Conservation (phyloP, 2,329 filamentous ascomycete genomes). For the Pyrenophora graminea region DNA sequence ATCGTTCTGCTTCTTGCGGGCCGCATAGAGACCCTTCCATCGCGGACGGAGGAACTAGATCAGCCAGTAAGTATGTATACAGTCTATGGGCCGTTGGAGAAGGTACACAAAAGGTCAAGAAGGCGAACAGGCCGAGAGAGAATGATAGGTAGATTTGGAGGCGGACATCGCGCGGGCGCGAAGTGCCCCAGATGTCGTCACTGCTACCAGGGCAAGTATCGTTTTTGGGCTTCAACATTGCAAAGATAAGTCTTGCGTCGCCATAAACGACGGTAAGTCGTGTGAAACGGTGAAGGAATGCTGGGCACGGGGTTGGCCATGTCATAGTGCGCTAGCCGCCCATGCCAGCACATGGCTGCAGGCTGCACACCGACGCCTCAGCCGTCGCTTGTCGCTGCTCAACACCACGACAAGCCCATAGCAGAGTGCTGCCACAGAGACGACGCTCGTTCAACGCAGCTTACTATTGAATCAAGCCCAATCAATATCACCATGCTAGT, state of each 20-base stretch:
- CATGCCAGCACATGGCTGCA: neutral
- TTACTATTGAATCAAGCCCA: too few species aligned
- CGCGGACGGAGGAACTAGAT: slow-evolving; percentile 77
- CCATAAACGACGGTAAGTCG: slow-evolving; percentile 18
- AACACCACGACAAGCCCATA: too few species aligned
- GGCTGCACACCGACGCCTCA: too few species aligned
- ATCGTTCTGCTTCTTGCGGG: slow-evolving; percentile 76
- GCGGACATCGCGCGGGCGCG: slow-evolving; percentile 51
- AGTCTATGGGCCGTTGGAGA: slow-evolving; percentile 14
- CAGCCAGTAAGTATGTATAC: slow-evolving; percentile 28
- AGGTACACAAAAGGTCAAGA: slow-evolving; percentile 75
- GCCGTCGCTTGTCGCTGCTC: too few species aligned
- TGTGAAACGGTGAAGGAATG: slow-evolving; percentile 8
- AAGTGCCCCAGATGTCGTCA: slow-evolving; percentile 40
- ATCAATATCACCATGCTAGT: too few species aligned
- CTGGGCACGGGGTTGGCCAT: slow-evolving; percentile 4
- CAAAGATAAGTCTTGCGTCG: slow-evolving; percentile 9
- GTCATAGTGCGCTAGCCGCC: slow-evolving; percentile 15
- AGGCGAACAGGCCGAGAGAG: slow-evolving; percentile 69
- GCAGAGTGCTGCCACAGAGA: too few species aligned
- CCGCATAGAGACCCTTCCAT: slow-evolving; percentile 90
- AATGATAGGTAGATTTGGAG: slow-evolving; percentile 75
- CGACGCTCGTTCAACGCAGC: too few species aligned
- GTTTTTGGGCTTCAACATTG: slow-evolving; percentile 26
- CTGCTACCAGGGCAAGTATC: slow-evolving; percentile 21